These are phyloP conservation scores for Epichloe brachyelytri DNA, from an alignment of 2,329 filamentous ascomycete genomes.

Conservation along the genomic window DNA sequence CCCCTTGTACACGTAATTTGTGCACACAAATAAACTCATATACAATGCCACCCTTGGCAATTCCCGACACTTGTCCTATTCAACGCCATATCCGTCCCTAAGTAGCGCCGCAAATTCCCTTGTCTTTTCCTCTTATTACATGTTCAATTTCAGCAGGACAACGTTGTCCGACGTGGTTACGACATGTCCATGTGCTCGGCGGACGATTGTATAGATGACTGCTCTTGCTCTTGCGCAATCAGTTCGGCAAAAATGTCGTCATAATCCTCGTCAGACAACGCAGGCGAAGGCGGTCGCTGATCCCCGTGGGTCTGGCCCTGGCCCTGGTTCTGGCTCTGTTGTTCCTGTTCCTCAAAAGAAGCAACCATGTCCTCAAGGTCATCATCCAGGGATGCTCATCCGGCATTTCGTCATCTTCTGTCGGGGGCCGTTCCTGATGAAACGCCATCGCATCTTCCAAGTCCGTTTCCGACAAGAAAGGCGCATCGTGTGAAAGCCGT, in stretches of 20 bases:
- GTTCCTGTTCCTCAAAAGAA: slow-evolving; percentile 26
- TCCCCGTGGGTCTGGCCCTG: slow-evolving; percentile 8
- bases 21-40: neutral
- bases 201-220: slow-evolving; percentile 9
- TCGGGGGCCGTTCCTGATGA: slow-evolving; percentile 12
- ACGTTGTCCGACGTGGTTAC: neutral
- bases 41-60: neutral
- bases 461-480: slow-evolving; percentile 33
- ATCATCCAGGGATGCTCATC: slow-evolving; percentile 37
- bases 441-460: slow-evolving; percentile 36
- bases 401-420: slow-evolving; percentile 35
- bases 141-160: neutral
- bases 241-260: slow-evolving; percentile 44
- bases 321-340: slow-evolving; percentile 3
- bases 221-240: slow-evolving; percentile 17
- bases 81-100: neutral
- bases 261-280: slow-evolving; percentile 45
- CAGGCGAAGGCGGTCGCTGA: slow-evolving; percentile 20
- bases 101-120: slow-evolving; percentile 7
- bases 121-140: neutral
- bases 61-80: neutral
- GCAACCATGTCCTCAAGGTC: slow-evolving; percentile 46
- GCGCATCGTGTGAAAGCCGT: slow-evolving; percentile 22
- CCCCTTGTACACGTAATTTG: slow-evolving; percentile 10
- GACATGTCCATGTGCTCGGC: slow-evolving; percentile 34